Evolutionary conservation across 495 filamentous ascomycete species (phyloP).

Genomic region (Penicillium arizonense): DNA sequence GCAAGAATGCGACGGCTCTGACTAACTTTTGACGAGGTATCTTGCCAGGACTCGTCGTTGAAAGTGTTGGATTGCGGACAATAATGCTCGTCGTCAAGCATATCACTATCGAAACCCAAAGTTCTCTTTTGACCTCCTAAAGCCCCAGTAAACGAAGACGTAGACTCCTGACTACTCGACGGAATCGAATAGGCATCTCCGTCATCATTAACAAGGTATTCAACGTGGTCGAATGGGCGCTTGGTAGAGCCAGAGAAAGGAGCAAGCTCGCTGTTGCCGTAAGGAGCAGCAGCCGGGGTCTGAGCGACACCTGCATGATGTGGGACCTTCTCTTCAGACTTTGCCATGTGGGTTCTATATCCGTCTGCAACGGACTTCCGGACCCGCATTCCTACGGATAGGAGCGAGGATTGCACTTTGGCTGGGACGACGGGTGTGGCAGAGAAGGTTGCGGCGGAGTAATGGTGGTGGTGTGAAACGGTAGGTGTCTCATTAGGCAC

Average conservation of each 20-base stretch:
- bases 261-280: constrained; percentile 51
- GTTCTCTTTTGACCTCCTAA: constrained; percentile 22
- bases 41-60: background rate
- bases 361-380: constrained; percentile 89
- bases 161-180: constrained; percentile 46
- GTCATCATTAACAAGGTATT: constrained; percentile 31
- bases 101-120: constrained; percentile 40
- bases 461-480: constrained; percentile 39
- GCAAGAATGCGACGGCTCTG: constrained; percentile 32
- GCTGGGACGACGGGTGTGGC: constrained; percentile 53
- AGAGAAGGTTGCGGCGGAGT: constrained; percentile 41
- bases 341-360: constrained; percentile 66
- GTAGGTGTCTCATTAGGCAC: constrained; percentile 11
- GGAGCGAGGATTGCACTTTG: constrained; percentile 70
- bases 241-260: constrained; percentile 78
- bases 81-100: constrained; percentile 46
- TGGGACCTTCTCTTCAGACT: constrained; percentile 26
- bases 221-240: constrained; percentile 23
- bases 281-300: constrained; percentile 9
- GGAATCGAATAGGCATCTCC: constrained; percentile 42
- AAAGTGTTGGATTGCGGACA: constrained; percentile 1
- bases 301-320: constrained; percentile 20
- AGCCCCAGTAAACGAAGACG: constrained; percentile 1
- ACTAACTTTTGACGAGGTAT: constrained; percentile 18
- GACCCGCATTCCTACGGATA: constrained; percentile 89